Conservation (phyloP, 1,139 yeast genomes). For the Suhomyces bribrorum region DNA sequence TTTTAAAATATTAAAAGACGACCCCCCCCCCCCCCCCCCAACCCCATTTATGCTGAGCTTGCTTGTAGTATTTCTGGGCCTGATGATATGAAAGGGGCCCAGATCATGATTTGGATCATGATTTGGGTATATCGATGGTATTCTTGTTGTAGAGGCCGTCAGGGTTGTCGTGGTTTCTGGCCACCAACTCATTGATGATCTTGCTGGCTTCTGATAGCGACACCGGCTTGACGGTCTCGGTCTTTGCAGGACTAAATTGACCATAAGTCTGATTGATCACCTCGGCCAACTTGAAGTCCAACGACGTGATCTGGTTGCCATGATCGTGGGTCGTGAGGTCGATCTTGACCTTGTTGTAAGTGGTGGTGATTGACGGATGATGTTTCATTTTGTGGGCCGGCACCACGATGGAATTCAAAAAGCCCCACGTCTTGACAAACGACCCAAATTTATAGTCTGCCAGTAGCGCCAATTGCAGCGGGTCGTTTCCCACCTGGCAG, state of each 20-base stretch:
- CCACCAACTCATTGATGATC: constrained; percentile 21
- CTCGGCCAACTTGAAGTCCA: constrained; percentile 63
- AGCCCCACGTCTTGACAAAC: constrained; percentile 65
- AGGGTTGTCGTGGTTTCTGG: constrained; percentile 10
- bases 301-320: constrained; percentile 51
- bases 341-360: constrained; percentile 61
- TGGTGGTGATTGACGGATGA: constrained; percentile 69
- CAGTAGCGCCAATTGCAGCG: constrained; percentile 13
- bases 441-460: constrained; percentile 45
- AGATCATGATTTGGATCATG: too few relatives aligned
- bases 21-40: too few relatives aligned
- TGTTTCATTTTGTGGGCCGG: constrained; percentile 64
- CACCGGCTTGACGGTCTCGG: constrained; percentile 7
- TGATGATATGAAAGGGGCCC: too few relatives aligned
- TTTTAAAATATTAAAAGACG: too few relatives aligned
- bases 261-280: constrained; percentile 36
- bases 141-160: too few relatives aligned
- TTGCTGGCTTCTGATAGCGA: constrained; percentile 21
- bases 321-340: constrained; percentile 71
- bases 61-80: too few relatives aligned
- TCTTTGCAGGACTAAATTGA: constrained; percentile 1
- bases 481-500: background rate
- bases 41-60: too few relatives aligned
- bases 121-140: too few relatives aligned
- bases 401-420: constrained; percentile 61